phyloP scores from a whole-genome alignment of 1,284 basidiomycete species.

The Sporisorium reilianum region DNA sequence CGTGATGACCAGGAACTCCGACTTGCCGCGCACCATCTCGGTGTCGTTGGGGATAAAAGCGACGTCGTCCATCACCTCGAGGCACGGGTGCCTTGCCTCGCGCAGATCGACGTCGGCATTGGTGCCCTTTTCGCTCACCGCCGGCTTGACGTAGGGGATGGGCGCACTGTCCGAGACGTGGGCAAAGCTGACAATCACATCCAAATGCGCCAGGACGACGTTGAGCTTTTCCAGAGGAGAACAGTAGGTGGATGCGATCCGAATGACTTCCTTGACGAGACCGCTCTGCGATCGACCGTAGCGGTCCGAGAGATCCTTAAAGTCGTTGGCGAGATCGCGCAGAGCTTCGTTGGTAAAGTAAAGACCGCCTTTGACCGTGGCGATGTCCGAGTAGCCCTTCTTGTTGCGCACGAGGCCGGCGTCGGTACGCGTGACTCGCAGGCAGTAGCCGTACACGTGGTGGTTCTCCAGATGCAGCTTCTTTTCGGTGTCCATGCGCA shows the following conservation, averaged over 20 bases:
- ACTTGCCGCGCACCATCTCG: slow-evolving; percentile 82
- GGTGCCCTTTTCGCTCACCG: slow-evolving; percentile 57
- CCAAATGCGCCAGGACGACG: slow-evolving; percentile 86
- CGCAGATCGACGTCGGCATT: slow-evolving; percentile 46
- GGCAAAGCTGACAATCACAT: slow-evolving; percentile 89
- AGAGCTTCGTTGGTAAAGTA: slow-evolving; percentile 89
- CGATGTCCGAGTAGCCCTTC: slow-evolving; percentile 84
- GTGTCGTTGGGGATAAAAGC: slow-evolving; percentile 96
- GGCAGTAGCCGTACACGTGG: slow-evolving; percentile 89
- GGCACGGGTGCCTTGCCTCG: slow-evolving; percentile 83
- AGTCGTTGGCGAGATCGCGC: slow-evolving; percentile 81
- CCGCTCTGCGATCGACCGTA: slow-evolving; percentile 83
- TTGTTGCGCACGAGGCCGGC: slow-evolving; percentile 79
- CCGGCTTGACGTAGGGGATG: slow-evolving; percentile 87
- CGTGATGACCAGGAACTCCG: slow-evolving; percentile 90
- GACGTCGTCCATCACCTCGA: slow-evolving; percentile 95
- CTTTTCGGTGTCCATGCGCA: slow-evolving; percentile 90
- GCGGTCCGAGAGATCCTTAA: slow-evolving; percentile 77
- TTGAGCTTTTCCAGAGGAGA: slow-evolving; percentile 91
- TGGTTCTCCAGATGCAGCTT: slow-evolving; percentile 97
- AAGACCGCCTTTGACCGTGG: slow-evolving; percentile 86
- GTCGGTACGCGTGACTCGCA: slow-evolving; percentile 84
- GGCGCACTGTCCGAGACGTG: slow-evolving; percentile 89
- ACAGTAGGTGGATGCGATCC: slow-evolving; percentile 84
- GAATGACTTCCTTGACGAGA: slow-evolving; percentile 92